phyloP scores from a whole-genome alignment of 2,329 filamentous ascomycete species.

The Tolypocladium sp. region DNA sequence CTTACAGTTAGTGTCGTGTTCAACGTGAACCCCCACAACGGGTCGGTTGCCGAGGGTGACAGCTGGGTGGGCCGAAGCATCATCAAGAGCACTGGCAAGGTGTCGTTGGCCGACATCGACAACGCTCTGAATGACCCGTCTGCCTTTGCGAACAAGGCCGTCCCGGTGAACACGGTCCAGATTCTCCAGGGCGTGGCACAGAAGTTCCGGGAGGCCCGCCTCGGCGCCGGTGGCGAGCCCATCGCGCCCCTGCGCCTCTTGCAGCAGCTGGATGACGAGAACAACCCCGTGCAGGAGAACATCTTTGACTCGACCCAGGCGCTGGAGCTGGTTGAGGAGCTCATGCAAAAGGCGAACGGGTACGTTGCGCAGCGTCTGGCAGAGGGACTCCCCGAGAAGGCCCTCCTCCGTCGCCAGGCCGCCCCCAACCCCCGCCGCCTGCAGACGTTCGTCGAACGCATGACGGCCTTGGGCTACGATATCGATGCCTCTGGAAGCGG shows the following conservation, averaged over 20 bases:
- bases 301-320: conserved; percentile 86
- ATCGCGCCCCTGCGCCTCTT: conserved; percentile 82
- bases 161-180: conserved; percentile 67
- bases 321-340: conserved; percentile 89
- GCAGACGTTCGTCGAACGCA: conserved; percentile 83
- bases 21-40: conserved; percentile 74
- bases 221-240: conserved; percentile 68
- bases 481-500: conserved; percentile 87
- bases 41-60: conserved; percentile 71
- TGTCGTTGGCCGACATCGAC: conserved; percentile 81
- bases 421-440: conserved; percentile 81
- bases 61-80: conserved; percentile 91
- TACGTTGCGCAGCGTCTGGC: conserved; percentile 80
- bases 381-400: conserved; percentile 78
- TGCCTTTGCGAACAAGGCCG: conserved; percentile 53
- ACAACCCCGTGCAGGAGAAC: conserved; percentile 92
- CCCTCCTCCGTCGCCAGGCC: conserved; percentile 78
- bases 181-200: conserved; percentile 74
- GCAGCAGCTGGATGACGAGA: conserved; percentile 94
- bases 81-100: conserved; percentile 81
- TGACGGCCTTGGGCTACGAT: conserved; percentile 83
- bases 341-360: conserved; percentile 86
- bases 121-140: conserved; percentile 59
- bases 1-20: conserved; percentile 91
- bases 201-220: conserved; percentile 82